Base-by-base conservation (phyloP, 805 yeast species). In the Lachancea nothofagi region DNA sequence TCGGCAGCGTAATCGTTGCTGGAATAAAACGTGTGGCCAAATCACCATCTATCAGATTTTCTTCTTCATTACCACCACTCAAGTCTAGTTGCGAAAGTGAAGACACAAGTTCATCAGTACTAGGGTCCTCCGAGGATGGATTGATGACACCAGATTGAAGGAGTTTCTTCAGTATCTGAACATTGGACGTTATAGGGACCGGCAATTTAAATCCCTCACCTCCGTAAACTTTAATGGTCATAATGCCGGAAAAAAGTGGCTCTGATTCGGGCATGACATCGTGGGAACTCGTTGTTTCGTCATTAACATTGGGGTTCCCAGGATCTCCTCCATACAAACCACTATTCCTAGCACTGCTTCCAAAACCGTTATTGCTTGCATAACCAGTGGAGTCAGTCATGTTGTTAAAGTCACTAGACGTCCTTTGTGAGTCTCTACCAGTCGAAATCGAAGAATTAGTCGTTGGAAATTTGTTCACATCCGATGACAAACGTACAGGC, bases 141-240 rank as follows among this genome's bases (percentile, higher is more conserved):
- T 33, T 33, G 9, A 33, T 28, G 28, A 66, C 65, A 8, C 78
- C 78, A 41, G 83, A 74, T 36, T 67, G 66, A n/a, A 84, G 77
- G 45, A 84, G 65, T 43, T 81, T 82, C n/a, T 75, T 68, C 36
- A 84, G 61, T 17, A 78, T 74, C 46, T 71, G 78, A 51, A 74
- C 76, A 61, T 77, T 82, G 42, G 80, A 76, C 42, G 76, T 77
- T 42, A 83, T 68, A 20, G 77, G 76, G 33, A 83, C 76, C 4
- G 96, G 96, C 36, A 88, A 70, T 33, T 69, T 69, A 47, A 87
- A 72, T 36, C 77, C 75, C 43, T 74, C 72, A 26, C 89, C 84
- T 28, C 77, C 75, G 55, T 84, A 84, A 8, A 87, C 73, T 55
- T 84, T 83, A 20, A 87, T 80, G 0, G 89, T 83, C 49, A 87